phyloP scores from a whole-genome alignment of 2,329 filamentous ascomycete species.

The Fusarium vanettenii region DNA sequence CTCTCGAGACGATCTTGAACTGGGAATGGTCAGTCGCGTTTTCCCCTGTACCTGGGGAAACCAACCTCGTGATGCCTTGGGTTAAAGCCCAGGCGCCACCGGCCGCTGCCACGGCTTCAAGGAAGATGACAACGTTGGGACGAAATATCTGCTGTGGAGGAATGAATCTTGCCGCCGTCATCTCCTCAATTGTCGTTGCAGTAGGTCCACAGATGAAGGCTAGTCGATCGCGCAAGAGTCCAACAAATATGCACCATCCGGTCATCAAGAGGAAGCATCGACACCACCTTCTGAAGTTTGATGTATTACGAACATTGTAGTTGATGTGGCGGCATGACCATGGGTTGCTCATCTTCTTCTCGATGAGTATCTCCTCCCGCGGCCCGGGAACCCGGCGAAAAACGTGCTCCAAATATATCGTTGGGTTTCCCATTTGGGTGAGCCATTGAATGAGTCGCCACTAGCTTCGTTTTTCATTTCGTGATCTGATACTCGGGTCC shows the following conservation, averaged over 20 bases:
- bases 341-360: conserved; percentile 36
- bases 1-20: conserved; percentile 34
- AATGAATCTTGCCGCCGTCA: background rate
- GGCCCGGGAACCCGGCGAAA: background rate
- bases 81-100: conserved; percentile 29
- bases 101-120: conserved; percentile 14
- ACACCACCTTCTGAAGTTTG: background rate
- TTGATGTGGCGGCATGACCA: conserved; percentile 19
- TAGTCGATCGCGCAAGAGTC: conserved; percentile 12
- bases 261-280: conserved; percentile 14
- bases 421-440: background rate
- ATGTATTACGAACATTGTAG: conserved; percentile 17
- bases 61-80: conserved; percentile 38
- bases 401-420: background rate
- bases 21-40: conserved; percentile 5
- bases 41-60: background rate
- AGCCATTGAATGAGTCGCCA: background rate
- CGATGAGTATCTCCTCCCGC: conserved; percentile 6
- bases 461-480: background rate
- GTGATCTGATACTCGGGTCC: background rate
- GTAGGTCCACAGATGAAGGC: conserved; percentile 5
- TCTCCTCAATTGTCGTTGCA: background rate
- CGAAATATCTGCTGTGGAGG: background rate
- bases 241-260: conserved; percentile 17
- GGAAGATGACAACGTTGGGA: conserved; percentile 9